Base-by-base conservation (phyloP, 805 yeast genomes). In the Yamadazyma scolyti region DNA sequence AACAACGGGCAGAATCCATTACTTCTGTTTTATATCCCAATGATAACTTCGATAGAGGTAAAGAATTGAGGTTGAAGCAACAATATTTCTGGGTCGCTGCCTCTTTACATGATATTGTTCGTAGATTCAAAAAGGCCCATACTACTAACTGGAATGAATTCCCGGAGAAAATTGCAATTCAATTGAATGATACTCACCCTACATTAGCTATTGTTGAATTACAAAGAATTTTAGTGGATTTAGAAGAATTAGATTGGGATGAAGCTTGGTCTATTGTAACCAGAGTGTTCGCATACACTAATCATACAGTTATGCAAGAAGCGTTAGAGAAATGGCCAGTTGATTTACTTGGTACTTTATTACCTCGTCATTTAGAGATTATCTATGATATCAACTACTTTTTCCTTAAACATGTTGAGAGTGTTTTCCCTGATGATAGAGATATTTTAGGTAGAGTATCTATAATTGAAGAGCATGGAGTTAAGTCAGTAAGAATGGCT, bases 1-100 rank as follows among this genome's bases (percentile, higher is more conserved):
- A 86, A 58, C 95, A 87, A 58, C 70, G 77, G 34, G 97, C 97
- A 3, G 96, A 86, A 58, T 79, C 94, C 15, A 86, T 88, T 48
- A 86, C 96, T 21, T 86, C 96, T 5, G 96, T 88, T 11, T 67
- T 88, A 52, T 88, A 88, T 59, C 97, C 97, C 43, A 88, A 88
- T 61, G 97, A 88, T 57, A 89, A 88, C 59, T 89, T 88, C 56
- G 82, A 84, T 51, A 74, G 77, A 43, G 97, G 97, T 48, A 88
- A 89, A 61, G 95, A 86, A 56, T 71, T 88, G 52, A 77, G 97
- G 55, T 75, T 88, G 58, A 89, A 89, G 61, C 97, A 88, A 66
- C 97, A 88, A 61, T 89, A 87, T 61, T 89, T 88, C 64, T 88
- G 97, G 97, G 96, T 89, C 31, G 80, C 95, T 30, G 96, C 97